A percentile compares a stretch with the other conserved stretches of the same genome.
Conservation (phyloP, 768 basidiomycete genomes). For the Lentinula edodes region DNA sequence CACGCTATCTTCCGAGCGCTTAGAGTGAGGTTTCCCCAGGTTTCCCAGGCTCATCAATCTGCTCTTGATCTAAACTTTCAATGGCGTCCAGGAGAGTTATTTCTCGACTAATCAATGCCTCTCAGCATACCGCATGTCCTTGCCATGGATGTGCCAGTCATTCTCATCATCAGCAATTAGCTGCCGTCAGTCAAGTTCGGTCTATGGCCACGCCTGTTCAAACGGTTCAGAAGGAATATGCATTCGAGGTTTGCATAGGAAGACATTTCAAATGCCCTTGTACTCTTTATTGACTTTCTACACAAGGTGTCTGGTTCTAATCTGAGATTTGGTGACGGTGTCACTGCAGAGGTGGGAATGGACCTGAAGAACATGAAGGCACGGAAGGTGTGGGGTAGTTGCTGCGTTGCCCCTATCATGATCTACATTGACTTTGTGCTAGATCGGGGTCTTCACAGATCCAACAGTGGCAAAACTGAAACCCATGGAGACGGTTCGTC, state of each 20-base stretch:
- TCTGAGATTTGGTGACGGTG: constrained; percentile 85
- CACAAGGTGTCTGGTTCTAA: constrained; percentile 79
- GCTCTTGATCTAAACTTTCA: background rate
- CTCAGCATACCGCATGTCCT: constrained; percentile 71
- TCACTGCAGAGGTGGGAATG: constrained; percentile 88
- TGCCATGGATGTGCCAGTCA: constrained; percentile 64
- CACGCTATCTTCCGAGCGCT: background rate
- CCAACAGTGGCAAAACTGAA: constrained; percentile 73
- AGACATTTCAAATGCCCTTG: too few species aligned
- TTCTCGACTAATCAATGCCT: constrained; percentile 67
- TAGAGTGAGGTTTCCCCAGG: background rate
- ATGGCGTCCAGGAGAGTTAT: constrained; percentile 60
- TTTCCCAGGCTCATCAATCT: background rate
- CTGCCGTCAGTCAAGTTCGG: constrained; percentile 57
- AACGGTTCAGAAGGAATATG: constrained; percentile 76
- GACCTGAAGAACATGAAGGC: constrained; percentile 93
- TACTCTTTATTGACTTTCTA: background rate
- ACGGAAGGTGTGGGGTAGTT: constrained; percentile 52
- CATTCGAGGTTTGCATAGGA: constrained; percentile 63
- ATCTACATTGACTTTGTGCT: background rate
- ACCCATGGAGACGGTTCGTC: constrained; percentile 75
- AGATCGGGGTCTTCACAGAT: constrained; percentile 96
- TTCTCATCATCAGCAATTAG: constrained; percentile 32
- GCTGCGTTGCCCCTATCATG: background rate
- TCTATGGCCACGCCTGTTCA: constrained; percentile 77